Evolutionary conservation across 768 basidiomycete genomes (phyloP), one percentile per base, ranked within the genome.

Genomic region (Lanmaoa rubissima): DNA sequence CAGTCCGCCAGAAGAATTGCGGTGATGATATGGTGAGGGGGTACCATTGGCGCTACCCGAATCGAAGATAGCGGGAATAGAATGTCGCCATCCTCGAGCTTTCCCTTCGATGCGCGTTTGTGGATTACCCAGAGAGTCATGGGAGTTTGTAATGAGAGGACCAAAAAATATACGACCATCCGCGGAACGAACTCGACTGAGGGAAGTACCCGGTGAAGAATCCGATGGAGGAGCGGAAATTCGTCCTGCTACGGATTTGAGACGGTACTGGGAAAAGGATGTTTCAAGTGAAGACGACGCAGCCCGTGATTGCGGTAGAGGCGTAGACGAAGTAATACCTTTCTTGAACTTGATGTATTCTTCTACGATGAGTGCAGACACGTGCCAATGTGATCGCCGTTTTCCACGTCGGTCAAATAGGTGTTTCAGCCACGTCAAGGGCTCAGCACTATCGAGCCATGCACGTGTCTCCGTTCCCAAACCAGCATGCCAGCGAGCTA

Each of bases 361-460:
- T 68, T 90, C 86, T 58, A 86, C 76, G 13, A 88, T 80, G 50
- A 87, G 73, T 4, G 90, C 88, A 10, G 88, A 83, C 47, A 90
- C 65, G 66, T 84, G 76, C 84, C 87, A 85, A 4, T 78, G 79
- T 40, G 79, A 76, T 41, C 81, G 77, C 48, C 65, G 74, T 44
- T 63, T 67, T 40, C 69, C 69, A 51, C 67, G 77, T 57, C 76
- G 82, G 46, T 85, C 81, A 47, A 83, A 73, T 59, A 80, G 65
- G 55, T 90, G 86, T 63, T 83, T 87, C 31, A 90, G 72, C 90
- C 89, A 92, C 8, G 84, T 83, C 45, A 87, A 75, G 8, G 89
- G 87, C 64, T 92, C 90, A 0, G 81, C 78, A 51, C 79, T 78
- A 53, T 87, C 87, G 26, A 91, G 66, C 28, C 80, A 75, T n/a